Base-by-base conservation (phyloP, 2,329 filamentous ascomycete species). In the Xylogone sp. region DNA sequence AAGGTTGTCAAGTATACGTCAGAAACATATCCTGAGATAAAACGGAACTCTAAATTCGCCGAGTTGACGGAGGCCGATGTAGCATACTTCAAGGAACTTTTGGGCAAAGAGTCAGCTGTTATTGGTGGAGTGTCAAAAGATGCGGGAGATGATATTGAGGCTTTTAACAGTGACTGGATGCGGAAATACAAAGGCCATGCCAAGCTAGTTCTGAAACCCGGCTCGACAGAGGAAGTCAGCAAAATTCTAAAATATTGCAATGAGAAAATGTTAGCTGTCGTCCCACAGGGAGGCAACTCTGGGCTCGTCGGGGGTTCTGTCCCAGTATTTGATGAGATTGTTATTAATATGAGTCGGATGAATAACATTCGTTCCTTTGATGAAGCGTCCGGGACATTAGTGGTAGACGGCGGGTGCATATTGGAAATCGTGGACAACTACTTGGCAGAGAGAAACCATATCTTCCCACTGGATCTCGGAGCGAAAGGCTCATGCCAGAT, bases 101-200 rank as follows among this genome's bases (percentile, higher is more conserved):
- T 99, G 29, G 89, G 90, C 50, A 79, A 81, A 46, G 83, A 86
- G 31, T 88, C 87, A 31, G 91, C 90, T 2, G 78, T 97, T 48
- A 82, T 97, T 55, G 92, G 97, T 67, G 90, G 90, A 47, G 79
- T 96, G 50, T 89, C 84, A 3, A 71, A 82, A 59, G 83, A 92
- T 69, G 84, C 84, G 13, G 74, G 78, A 2, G 88, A 89, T 62
- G 94, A 97, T 66, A 79, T 97, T 58, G 90, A 94, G 67, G 82
- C 88, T 7, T 99, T 91, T 79, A 99, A 99, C 71, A 84, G 86
- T 67, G 94, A 99, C 73, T 99, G 95, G 94, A 97, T 99, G 92
- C 86, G 89, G 71, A 99, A 99, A 74, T 99, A 96, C 75, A 86
- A 89, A 55, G 95, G 94, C 24, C 91, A 97, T 71, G 84, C 89